phyloP scores from a whole-genome alignment of 192 early-diverging fungal genomes.

The Umbelopsis sp. region DNA sequence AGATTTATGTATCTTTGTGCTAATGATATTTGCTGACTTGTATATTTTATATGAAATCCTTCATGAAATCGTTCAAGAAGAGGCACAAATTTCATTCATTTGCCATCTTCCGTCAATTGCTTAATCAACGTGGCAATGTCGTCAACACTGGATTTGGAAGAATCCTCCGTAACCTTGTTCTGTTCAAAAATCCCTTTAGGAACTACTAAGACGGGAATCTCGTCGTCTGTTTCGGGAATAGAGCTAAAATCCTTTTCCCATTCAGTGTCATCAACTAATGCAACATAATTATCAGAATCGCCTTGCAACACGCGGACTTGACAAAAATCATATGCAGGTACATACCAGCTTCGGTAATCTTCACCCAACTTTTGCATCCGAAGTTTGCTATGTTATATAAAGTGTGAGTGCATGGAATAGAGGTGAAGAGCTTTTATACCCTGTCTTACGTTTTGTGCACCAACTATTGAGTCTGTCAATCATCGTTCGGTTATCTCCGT shows the following conservation, averaged over 20 bases:
- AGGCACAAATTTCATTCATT: background rate
- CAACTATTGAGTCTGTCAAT: background rate
- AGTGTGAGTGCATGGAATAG: background rate
- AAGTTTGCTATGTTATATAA: background rate
- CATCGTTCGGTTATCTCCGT: background rate
- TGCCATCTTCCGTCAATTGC: background rate
- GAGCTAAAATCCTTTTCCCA: constrained; percentile 16
- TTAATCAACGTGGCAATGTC: background rate
- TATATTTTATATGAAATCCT: background rate
- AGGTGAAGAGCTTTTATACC: background rate
- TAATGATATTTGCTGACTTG: too few relatives aligned
- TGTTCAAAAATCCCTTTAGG: background rate
- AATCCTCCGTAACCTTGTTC: background rate
- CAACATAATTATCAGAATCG: background rate
- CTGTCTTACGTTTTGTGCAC: background rate
- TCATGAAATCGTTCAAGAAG: background rate
- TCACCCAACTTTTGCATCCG: constrained; percentile 5
- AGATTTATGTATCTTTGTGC: too few relatives aligned
- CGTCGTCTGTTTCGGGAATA: background rate
- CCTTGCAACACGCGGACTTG: too few relatives aligned
- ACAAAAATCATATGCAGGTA: background rate
- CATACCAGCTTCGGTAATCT: background rate
- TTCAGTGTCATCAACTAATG: constrained; percentile 3
- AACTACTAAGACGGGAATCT: constrained; percentile 4
- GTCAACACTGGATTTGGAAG: background rate